phyloP scores from a whole-genome alignment of 208 protist genomes.

The Wallacemonas collosoma region DNA sequence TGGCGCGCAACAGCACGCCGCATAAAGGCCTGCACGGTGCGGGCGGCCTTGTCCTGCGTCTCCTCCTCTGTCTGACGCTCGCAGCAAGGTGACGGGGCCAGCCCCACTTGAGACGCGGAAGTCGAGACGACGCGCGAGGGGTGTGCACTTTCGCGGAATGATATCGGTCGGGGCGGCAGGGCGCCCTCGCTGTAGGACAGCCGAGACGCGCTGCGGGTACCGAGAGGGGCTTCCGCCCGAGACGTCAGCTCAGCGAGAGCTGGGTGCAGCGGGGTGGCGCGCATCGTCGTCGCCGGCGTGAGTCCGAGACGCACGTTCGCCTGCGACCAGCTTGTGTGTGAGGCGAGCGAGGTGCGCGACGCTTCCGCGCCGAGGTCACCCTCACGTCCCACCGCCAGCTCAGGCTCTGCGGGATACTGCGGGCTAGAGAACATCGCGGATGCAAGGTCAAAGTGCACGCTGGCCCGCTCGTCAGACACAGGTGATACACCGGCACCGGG shows the following conservation, averaged over 20 bases:
- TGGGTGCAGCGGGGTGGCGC: background rate
- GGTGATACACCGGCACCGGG: background rate
- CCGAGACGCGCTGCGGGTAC: background rate
- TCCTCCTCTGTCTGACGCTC: slow-evolving; percentile 1
- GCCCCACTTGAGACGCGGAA: background rate
- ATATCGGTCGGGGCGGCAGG: background rate
- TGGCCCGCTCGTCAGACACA: background rate
- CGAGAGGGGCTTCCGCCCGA: background rate
- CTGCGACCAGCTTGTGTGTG: background rate
- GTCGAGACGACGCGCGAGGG: background rate
- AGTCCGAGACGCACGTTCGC: background rate
- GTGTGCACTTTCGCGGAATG: background rate
- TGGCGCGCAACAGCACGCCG: slow-evolving; percentile 16
- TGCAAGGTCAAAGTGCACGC: slow-evolving; percentile 8
- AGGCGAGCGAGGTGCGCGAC: background rate
- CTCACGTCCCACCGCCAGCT: slow-evolving; percentile 2
- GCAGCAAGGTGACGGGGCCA: background rate
- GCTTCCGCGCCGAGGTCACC: background rate
- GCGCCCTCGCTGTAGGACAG: background rate
- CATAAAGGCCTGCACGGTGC: slow-evolving; percentile 33
- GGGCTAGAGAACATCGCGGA: slow-evolving; percentile 1
- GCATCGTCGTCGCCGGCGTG: background rate
- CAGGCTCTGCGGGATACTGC: background rate
- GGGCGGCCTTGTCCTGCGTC: slow-evolving; percentile 21
- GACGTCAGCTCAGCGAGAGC: background rate